These are phyloP conservation scores for Kodamaea suecica DNA, from an alignment of 1,139 yeast species.

Conservation along the genomic window DNA sequence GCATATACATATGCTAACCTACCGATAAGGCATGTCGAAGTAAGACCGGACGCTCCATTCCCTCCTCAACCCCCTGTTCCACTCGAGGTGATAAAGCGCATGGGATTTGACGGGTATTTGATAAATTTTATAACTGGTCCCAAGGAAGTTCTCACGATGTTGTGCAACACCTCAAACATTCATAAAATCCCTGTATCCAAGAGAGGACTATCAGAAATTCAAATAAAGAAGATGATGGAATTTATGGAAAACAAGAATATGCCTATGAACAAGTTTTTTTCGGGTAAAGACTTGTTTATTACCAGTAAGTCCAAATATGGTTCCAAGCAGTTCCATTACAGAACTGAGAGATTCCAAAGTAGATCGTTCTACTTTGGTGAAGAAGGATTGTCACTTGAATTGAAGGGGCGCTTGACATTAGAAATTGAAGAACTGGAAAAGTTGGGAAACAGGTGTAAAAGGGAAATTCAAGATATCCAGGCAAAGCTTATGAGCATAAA, in stretches of 20 bases:
- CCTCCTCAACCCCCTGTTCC: conserved; percentile 15
- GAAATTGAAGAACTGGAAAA: conserved; percentile 19
- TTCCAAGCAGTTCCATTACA: conserved; percentile 43
- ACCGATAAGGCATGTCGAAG: conserved; percentile 32
- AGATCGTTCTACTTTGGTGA: conserved; percentile 38
- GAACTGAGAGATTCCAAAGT: conserved; percentile 31
- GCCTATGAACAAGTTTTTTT: conserved; percentile 54
- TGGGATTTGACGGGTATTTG: conserved; percentile 80
- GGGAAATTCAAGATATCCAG: conserved; percentile 11
- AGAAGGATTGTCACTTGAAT: conserved; percentile 42
- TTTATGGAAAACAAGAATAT: not conserved
- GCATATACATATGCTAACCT: conserved; percentile 27
- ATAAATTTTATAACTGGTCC: conserved; percentile 77
- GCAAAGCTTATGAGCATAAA: conserved; percentile 10
- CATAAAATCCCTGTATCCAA: conserved; percentile 64
- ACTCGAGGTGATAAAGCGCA: conserved; percentile 33
- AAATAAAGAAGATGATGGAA: conserved; percentile 19
- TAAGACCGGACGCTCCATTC: conserved; percentile 4
- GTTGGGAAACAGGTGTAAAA: conserved; percentile 18
- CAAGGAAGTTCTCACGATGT: conserved; percentile 65
- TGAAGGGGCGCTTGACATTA: conserved; percentile 20
- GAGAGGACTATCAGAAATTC: conserved; percentile 37
- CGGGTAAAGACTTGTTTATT: conserved; percentile 53
- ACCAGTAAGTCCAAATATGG: conserved; percentile 61
- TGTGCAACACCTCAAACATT: conserved; percentile 57